These are phyloP conservation scores for Porphyra umbilicalis DNA, from an alignment of 31 red algal species.

Conservation along the genomic window DNA sequence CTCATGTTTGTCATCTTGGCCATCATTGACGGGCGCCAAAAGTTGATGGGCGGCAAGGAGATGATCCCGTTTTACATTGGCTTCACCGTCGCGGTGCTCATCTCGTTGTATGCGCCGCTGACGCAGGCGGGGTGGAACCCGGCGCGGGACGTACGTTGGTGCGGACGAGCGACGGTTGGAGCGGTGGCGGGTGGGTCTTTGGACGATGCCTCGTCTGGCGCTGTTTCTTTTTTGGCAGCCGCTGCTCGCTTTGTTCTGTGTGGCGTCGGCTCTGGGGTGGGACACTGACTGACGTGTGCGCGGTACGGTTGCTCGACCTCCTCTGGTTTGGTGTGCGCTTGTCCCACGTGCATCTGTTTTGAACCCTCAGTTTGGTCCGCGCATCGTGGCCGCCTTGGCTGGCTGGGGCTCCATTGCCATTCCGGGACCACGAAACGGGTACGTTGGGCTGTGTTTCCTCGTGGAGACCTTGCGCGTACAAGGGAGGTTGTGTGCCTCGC, in stretches of 20 bases:
- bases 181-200: too few relatives aligned
- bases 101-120: conserved; percentile 59
- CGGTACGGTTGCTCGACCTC: too few relatives aligned
- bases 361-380: conserved; percentile 46
- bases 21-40: conserved; percentile 46
- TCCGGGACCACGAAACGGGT: conserved; percentile 67
- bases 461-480: too few relatives aligned
- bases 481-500: too few relatives aligned
- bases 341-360: too few relatives aligned
- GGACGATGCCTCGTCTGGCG: too few relatives aligned
- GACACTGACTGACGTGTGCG: too few relatives aligned
- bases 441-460: too few relatives aligned
- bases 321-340: too few relatives aligned
- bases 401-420: conserved; percentile 77
- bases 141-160: conserved; percentile 43
- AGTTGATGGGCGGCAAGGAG: conserved; percentile 41
- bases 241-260: too few relatives aligned
- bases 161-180: too few relatives aligned
- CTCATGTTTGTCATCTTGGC: conserved; percentile 76
- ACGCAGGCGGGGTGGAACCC: conserved; percentile 79
- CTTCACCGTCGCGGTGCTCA: conserved; percentile 60
- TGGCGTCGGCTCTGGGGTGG: too few relatives aligned
- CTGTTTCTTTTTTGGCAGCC: neutral
- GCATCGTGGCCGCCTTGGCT: conserved; percentile 54
- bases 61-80: conserved; percentile 75